Evolutionary conservation across 2,329 filamentous ascomycete species (phyloP), one percentile per base, ranked within the genome.

Genomic region (Bimuria novae-zelandiae): DNA sequence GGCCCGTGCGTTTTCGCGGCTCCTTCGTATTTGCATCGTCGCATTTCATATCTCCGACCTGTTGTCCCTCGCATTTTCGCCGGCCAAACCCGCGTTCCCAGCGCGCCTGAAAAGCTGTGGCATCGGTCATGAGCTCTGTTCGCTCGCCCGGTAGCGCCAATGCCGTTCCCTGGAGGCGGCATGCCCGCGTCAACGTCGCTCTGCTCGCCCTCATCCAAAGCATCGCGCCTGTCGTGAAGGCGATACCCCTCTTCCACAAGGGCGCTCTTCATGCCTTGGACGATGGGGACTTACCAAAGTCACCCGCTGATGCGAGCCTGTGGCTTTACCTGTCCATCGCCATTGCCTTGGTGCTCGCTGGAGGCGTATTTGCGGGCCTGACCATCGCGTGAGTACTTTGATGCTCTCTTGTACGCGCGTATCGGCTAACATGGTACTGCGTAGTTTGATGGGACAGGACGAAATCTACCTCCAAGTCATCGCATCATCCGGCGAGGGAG

Each of bases 401-500:
- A 37, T 27, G 46, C 7, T 11, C 11, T 17, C 10, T 8, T 21
- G 7, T 30, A 27, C 12, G 30, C 19, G 33, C 17, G 36, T 49
- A 19, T 7, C 29, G 46, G 50, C 66, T 77, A 70, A 66, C 54
- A 0, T 12, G 0, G 14, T 36, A 8, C 22, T 14, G 77, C 62
- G 71, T 76, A 63, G 75, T 8, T 61, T 87, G 63, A 88, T 88
- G 85, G 85, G 85, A 51, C 85, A 88, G 78, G 94, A 99, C 78
- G 92, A 95, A 74, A 95, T 97, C 67, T 97, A 99, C 74, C 84
- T 99, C 14, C 94, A 97, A 76, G 94, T 99, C 60, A 89, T 99
- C 59, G 87, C 92, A 46, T 87, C 88, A 35, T 95, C 94, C 49
- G 87, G 89, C 40, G 88, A 90, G 74, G 91, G 89, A 50, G 81